Conservation (phyloP, 2,329 filamentous ascomycete genomes). For the Chlorencoelia australis region DNA sequence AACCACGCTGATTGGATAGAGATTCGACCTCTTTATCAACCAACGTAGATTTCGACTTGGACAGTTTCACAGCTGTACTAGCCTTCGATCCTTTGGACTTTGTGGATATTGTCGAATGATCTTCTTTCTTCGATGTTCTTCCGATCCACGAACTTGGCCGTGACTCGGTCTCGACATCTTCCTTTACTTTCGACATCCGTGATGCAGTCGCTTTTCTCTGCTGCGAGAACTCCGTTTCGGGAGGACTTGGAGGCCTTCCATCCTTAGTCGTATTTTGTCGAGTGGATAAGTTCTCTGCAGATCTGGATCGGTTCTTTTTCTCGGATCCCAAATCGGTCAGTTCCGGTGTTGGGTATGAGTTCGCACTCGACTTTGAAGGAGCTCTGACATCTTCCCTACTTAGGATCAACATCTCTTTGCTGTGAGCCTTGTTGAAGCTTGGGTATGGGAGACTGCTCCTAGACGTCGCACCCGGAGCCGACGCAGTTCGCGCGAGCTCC, state of each 20-base stretch:
- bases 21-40: constrained; percentile 26
- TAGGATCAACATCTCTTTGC: constrained; percentile 55
- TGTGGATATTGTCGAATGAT: constrained; percentile 41
- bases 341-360: constrained; percentile 52
- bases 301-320: constrained; percentile 38
- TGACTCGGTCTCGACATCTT: constrained; percentile 29
- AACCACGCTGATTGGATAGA: constrained; percentile 19
- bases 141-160: constrained; percentile 37
- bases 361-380: constrained; percentile 15
- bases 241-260: constrained; percentile 50
- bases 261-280: constrained; percentile 35
- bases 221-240: constrained; percentile 50
- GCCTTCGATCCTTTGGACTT: constrained; percentile 46
- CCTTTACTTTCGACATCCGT: constrained; percentile 29
- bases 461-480: constrained; percentile 23
- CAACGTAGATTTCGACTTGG: constrained; percentile 16
- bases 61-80: constrained; percentile 42
- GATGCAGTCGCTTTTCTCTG: constrained; percentile 27
- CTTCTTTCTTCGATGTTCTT: constrained; percentile 33
- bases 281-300: constrained; percentile 33
- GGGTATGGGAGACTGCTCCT: constrained; percentile 56
- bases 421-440: constrained; percentile 79
- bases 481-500: constrained; percentile 31
- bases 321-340: constrained; percentile 55
- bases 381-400: constrained; percentile 19